Base-by-base conservation (phyloP, 306 rosid genomes). In the Pyrus communis region DNA sequence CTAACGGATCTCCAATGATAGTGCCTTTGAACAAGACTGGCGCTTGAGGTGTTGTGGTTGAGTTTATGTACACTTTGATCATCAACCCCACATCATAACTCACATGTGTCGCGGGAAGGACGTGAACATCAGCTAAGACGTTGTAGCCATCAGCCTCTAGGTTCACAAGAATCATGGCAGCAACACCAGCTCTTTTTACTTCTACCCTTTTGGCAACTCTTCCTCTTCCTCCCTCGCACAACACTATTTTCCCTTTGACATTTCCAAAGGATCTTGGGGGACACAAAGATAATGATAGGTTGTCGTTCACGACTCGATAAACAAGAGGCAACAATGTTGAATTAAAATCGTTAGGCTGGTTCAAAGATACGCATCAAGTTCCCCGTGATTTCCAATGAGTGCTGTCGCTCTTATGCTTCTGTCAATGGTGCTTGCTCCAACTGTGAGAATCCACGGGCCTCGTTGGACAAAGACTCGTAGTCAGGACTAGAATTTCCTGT, bases 361-460 rank as follows among this genome's bases (percentile, higher is more conserved):
- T 63, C 0, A 89, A 3, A 0, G 90, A 55, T 79, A 86, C 76
- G 0, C 90, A 7, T 84, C 80, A 65, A n/a, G 79, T 76, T 76
- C 86, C 27, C 57, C 74, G 0, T 89, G 87, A 10, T 84, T 86
- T 46, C 88, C 96, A 7, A 91, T 86, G 64, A 49, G 55, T 23
- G 83, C 87, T 0, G 49, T 59, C 3, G 88, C 92, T 63, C 19
- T 71, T 23, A 76, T 84, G 69, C 73, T 84, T 84, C 95, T 82
- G 75, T 90, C 97, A 11, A 77, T 78, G 7, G 84, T 85, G 80
- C 86, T 79, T n/a, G 84, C 86, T 57, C 84, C 84, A 1, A 85
- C 80, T 2, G 84, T 82, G 59, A 85, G 80, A 65, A 90, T 77
- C 98, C 96, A 94, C 3, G 91, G 98, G 94, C 94, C 79, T 81